Conservation (phyloP, 23 red algal genomes). For the Gracilaria domingensis region DNA sequence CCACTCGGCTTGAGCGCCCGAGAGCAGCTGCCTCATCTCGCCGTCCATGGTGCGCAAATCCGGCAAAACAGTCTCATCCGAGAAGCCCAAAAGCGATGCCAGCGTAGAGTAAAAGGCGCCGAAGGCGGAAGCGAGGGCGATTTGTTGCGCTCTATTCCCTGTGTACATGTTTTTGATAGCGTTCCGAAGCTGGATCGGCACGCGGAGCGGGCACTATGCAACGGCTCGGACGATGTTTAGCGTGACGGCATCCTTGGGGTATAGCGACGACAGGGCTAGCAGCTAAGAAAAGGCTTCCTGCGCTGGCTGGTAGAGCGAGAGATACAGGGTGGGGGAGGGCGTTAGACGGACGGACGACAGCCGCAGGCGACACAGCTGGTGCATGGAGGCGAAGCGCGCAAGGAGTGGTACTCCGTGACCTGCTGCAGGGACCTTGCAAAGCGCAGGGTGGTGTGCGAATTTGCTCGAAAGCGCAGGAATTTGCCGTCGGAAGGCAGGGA, state of each 20-base stretch:
- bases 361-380: conserved; percentile 23
- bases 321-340: conserved; percentile 31
- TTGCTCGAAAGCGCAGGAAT: conserved; percentile 16
- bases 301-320: conserved; percentile 12
- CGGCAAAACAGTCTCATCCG: background rate
- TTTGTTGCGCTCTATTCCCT: conserved; percentile 24
- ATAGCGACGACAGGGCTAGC: conserved; percentile 8
- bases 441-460: conserved; percentile 28
- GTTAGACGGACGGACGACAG: conserved; percentile 15
- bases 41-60: background rate
- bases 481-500: conserved; percentile 5
- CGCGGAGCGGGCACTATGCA: conserved; percentile 29
- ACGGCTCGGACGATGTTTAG: conserved; percentile 30
- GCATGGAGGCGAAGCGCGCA: background rate
- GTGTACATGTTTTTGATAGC: background rate
- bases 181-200: conserved; percentile 28
- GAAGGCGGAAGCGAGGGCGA: conserved; percentile 36
- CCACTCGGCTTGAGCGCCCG: background rate
- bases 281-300: conserved; percentile 23
- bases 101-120: conserved; percentile 52
- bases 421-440: conserved; percentile 23
- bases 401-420: background rate
- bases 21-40: conserved; percentile 2
- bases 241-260: conserved; percentile 23
- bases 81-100: conserved; percentile 37